Base-by-base conservation (phyloP, 139 green algal genomes). In the Haematococcus sp. region DNA sequence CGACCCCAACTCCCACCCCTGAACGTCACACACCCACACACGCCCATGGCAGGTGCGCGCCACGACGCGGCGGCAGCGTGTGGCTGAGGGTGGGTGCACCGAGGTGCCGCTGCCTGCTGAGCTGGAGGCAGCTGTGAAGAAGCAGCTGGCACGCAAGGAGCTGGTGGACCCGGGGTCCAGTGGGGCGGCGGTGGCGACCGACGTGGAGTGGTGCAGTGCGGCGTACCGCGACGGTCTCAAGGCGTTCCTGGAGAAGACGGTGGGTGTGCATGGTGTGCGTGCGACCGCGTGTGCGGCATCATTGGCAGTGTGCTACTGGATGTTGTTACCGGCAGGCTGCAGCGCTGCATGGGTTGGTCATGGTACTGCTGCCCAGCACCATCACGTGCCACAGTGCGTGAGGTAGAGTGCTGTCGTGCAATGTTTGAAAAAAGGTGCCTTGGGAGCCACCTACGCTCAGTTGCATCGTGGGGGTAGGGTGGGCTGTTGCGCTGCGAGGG, bases 71-170 rank as follows among this genome's bases (percentile, higher is more conserved):
- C 69, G 76, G 13, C 30, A 70, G 76, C 64, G 51, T 13, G 43
- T 81, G 20, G 3, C 20, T 4, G 40, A 60, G 11, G 77, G 72
- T 9, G 79, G 79, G 23, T 33, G 63, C 3, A 63, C 56, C n/a
- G 70, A 88, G 78, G 83, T 91, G 43, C 78, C 81, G 7, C 75
- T 92, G 43, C 88, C 88, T 7, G 58, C 30, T 27, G 31, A 83
- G 40, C 76, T 92, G 49, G 54, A 76, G 61, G 70, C 71, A 52
- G 70, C 73, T 25, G 76, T 90, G 28, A 56, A 79, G 23, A 17
- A 33, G 51, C 52, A 77, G 54, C 74, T 84, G 11, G 30, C 30
- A 44, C 56, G 76, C 2, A 44, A 35, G 2, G 67, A 86, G 76
- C 70, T 86, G 20, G 33, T n/a, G 31, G 63, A 28, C 68, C 30